Evolutionary conservation across 1,284 basidiomycete species (phyloP).

Genomic region (Microbotryomycetes sp.): DNA sequence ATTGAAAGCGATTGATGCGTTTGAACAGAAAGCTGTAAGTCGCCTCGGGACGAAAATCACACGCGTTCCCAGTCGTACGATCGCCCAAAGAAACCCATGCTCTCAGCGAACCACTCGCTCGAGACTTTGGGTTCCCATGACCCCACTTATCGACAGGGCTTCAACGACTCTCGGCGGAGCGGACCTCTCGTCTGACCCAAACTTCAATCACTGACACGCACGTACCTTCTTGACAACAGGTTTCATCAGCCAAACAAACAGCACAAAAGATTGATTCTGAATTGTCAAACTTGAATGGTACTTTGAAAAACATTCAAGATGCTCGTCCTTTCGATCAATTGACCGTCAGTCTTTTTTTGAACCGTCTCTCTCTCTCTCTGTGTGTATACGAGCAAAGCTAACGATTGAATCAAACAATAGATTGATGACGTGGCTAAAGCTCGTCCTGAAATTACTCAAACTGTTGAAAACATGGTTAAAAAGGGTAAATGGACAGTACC

Average conservation of each 20-base stretch:
- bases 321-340: slow-evolving; percentile 97
- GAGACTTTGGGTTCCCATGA: background rate
- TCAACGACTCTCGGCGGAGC: too few relatives aligned
- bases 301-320: slow-evolving; percentile 94
- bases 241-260: slow-evolving; percentile 85
- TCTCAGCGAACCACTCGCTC: background rate
- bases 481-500: slow-evolving; percentile 99
- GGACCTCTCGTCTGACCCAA: too few relatives aligned
- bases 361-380: background rate
- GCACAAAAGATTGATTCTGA: slow-evolving; percentile 87
- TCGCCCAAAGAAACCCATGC: background rate
- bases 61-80: too few relatives aligned
- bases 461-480: slow-evolving; percentile 94
- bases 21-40: slow-evolving; percentile 92
- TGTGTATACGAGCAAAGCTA: background rate
- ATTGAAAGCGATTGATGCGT: slow-evolving; percentile 92
- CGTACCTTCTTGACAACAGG: slow-evolving; percentile 48
- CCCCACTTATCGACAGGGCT: too few relatives aligned
- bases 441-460: slow-evolving; percentile 84
- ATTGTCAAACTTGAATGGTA: slow-evolving; percentile 84
- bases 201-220: too few relatives aligned
- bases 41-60: too few relatives aligned
- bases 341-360: slow-evolving; percentile 67
- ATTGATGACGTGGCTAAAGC: slow-evolving; percentile 84
- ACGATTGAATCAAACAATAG: slow-evolving; percentile 44